Percentiles rank a stretch among this genome's conserved stretches.
phyloP scores from a whole-genome alignment of 1,284 basidiomycete genomes.

The Leccinum fallax region DNA sequence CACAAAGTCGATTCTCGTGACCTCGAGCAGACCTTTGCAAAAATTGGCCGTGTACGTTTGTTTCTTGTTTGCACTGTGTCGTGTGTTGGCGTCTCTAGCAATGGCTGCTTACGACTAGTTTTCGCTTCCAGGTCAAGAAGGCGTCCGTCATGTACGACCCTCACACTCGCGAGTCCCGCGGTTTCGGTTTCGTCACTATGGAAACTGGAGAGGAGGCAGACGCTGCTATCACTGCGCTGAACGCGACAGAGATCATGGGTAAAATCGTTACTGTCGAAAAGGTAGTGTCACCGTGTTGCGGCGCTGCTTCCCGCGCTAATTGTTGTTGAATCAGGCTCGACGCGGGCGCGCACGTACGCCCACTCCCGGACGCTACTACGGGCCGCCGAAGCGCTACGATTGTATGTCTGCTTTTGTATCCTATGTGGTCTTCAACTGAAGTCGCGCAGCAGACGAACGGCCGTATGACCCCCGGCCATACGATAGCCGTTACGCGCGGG shows the following conservation, averaged over 20 bases:
- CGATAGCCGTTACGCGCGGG: constrained; percentile 74
- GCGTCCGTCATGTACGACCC: constrained; percentile 97
- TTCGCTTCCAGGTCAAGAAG: constrained; percentile 67
- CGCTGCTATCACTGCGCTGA: constrained; percentile 82
- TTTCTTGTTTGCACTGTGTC: background rate
- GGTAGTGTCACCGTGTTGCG: constrained; percentile 43
- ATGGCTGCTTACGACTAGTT: constrained; percentile 11
- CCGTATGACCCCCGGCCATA: constrained; percentile 82
- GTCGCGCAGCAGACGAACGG: constrained; percentile 54
- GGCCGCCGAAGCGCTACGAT: constrained; percentile 81
- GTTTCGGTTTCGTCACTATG: constrained; percentile 98
- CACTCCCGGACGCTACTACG: constrained; percentile 93
- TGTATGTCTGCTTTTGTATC: constrained; percentile 39
- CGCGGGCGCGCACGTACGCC: constrained; percentile 93
- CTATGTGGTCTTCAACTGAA: constrained; percentile 8
- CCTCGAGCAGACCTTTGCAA: constrained; percentile 86
- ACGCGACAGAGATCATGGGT: constrained; percentile 84
- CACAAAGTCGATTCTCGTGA: constrained; percentile 81
- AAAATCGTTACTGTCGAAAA: constrained; percentile 88
- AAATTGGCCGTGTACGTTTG: constrained; percentile 81
- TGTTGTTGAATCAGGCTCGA: constrained; percentile 71
- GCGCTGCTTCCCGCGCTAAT: constrained; percentile 8
- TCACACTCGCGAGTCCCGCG: constrained; percentile 93
- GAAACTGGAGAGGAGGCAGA: constrained; percentile 87
- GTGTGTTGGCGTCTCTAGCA: background rate